A percentile compares a stretch with the other conserved stretches of the same genome.
phyloP scores from a whole-genome alignment of 169 alveolate species.

The Babesia caballi region DNA sequence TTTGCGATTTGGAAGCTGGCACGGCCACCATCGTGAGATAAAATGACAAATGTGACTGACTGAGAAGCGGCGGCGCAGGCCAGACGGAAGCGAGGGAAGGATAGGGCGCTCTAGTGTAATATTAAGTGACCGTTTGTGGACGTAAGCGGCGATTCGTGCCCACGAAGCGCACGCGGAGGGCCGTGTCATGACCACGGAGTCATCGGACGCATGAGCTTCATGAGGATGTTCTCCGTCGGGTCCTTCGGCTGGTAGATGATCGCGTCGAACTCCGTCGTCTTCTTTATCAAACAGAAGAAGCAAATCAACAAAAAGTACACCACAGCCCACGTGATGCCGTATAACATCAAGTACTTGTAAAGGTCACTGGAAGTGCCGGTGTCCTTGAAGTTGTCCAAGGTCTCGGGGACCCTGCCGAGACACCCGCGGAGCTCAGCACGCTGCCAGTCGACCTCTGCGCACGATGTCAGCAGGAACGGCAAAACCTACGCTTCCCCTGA shows the following conservation, averaged over 20 bases:
- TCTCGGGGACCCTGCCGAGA: conserved; percentile 33
- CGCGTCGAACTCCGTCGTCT: conserved; percentile 62
- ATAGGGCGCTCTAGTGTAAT: too few species aligned
- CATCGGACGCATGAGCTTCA: conserved; percentile 52
- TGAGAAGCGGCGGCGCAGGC: too few species aligned
- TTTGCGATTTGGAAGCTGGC: neutral
- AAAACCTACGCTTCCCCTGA: conserved; percentile 19
- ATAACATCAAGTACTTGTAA: conserved; percentile 54
- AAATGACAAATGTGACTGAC: neutral
- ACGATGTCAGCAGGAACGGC: neutral
- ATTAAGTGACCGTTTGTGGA: too few species aligned
- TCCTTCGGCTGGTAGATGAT: conserved; percentile 63
- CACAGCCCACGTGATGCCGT: conserved; percentile 51
- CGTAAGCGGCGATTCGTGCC: too few species aligned
- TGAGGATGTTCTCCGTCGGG: conserved; percentile 49
- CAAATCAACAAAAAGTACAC: conserved; percentile 35
- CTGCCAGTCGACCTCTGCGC: conserved; percentile 40
- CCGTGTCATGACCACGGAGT: conserved; percentile 56
- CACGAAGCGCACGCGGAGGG: too few species aligned
- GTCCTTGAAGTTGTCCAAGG: conserved; percentile 41
- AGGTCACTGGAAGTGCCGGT: conserved; percentile 45
- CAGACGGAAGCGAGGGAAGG: too few species aligned
- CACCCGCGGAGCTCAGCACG: conserved; percentile 47
- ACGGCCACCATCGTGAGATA: neutral
- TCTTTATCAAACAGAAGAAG: conserved; percentile 49